Percentiles rank a stretch among this genome's conserved stretches.
phyloP scores from a whole-genome alignment of 345 rosid genomes.

The Eucalyptus sideroxylon region DNA sequence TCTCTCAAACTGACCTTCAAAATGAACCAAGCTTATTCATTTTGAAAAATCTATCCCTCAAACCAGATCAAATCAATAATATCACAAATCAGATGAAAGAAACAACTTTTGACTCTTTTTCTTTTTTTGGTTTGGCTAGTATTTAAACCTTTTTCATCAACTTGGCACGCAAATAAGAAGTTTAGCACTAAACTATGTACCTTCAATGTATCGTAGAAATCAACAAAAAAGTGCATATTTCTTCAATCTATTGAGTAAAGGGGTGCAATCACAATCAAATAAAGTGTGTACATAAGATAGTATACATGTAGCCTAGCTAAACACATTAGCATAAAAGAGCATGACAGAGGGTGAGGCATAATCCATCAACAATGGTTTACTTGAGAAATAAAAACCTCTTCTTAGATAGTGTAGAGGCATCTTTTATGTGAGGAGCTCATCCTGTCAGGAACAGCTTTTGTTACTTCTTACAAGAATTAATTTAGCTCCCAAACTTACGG shows the following conservation, averaged over 20 bases:
- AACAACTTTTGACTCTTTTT: neutral
- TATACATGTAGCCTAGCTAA: neutral
- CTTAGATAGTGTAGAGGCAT: neutral
- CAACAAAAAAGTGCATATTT: neutral
- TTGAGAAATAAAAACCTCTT: neutral
- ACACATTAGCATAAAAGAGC: neutral
- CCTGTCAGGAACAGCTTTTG: neutral
- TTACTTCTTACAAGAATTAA: neutral
- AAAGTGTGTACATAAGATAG: neutral
- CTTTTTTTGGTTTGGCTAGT: neutral
- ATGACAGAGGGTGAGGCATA: neutral
- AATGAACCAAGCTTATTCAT: neutral
- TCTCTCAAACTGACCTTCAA: neutral
- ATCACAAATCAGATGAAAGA: neutral
- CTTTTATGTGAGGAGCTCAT: neutral
- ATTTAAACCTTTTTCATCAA: neutral
- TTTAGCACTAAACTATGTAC: neutral
- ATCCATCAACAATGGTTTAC: neutral
- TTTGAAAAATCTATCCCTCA: neutral
- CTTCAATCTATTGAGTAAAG: neutral
- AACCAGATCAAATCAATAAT: neutral
- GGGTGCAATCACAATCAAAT: neutral
- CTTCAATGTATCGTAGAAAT: neutral
- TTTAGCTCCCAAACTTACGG: neutral
- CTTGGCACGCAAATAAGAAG: neutral